Evolutionary conservation across 2,329 filamentous ascomycete genomes (phyloP).

Genomic region (Phoma sp.): DNA sequence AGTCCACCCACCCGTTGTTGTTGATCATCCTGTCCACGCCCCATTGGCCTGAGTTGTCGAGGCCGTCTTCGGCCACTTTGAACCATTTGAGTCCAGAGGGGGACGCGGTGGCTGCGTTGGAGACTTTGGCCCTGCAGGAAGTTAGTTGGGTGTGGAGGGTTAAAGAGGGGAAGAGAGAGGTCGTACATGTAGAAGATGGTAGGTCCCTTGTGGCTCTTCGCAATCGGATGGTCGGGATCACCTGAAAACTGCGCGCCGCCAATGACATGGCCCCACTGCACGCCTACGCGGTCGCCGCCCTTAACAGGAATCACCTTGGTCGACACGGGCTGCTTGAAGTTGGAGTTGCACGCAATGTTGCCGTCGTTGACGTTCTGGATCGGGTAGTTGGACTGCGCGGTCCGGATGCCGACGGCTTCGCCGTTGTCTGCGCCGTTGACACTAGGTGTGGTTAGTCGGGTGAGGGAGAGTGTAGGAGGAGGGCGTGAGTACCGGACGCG

Average conservation of each 20-base stretch:
- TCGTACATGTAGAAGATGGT: constrained; percentile 47
- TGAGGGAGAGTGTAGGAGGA: neutral
- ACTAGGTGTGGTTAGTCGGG: constrained; percentile 11
- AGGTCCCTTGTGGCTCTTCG: constrained; percentile 56
- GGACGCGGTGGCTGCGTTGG: constrained; percentile 46
- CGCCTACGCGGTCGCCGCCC: constrained; percentile 59
- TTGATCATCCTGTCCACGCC: constrained; percentile 59
- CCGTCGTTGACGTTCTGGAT: constrained; percentile 57
- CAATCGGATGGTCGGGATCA: constrained; percentile 56
- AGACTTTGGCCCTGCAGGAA: constrained; percentile 45
- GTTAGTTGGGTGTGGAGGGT: no score
- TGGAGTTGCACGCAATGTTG: constrained; percentile 57
- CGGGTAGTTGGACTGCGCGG: constrained; percentile 58
- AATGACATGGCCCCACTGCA: constrained; percentile 62
- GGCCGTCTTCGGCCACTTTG: constrained; percentile 51
- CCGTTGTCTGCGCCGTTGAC: constrained; percentile 53
- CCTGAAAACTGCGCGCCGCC: constrained; percentile 59
- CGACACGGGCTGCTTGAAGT: constrained; percentile 41
- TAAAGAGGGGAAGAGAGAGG: no score
- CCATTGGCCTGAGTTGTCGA: constrained; percentile 53
- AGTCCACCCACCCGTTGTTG: constrained; percentile 54
- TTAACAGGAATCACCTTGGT: constrained; percentile 57
- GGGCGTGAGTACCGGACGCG: constrained; percentile 40
- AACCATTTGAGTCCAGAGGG: constrained; percentile 53
- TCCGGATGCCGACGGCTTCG: constrained; percentile 58